Evolutionary conservation across 441 rosid genomes (phyloP).

Genomic region (Syzygium malaccense): DNA sequence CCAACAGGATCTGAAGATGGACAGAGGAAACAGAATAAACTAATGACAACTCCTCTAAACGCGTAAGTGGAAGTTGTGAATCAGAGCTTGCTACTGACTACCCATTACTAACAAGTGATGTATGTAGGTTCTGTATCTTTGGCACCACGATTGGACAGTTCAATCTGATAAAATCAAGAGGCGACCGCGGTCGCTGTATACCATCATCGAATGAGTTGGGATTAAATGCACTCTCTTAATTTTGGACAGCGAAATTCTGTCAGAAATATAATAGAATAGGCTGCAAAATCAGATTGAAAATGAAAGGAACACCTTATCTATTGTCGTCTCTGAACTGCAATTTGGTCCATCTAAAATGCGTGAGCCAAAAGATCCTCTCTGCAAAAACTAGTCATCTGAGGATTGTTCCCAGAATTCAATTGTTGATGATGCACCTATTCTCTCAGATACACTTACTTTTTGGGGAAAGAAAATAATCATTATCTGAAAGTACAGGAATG

Average conservation of each 20-base stretch:
- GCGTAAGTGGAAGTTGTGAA: too few relatives aligned
- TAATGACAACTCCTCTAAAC: too few relatives aligned
- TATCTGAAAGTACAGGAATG: background rate
- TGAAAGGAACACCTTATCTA: background rate
- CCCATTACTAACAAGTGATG: background rate
- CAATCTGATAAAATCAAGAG: background rate
- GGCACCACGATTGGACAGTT: background rate
- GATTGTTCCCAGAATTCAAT: background rate
- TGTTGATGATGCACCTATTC: background rate
- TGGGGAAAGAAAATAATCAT: too few relatives aligned
- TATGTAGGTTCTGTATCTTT: background rate
- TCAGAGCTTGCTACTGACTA: too few relatives aligned
- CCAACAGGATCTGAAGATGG: too few relatives aligned
- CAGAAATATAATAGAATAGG: background rate
- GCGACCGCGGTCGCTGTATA: background rate
- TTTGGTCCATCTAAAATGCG: background rate
- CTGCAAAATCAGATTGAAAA: background rate
- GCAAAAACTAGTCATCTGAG: background rate
- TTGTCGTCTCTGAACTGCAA: background rate
- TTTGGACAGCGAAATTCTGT: background rate
- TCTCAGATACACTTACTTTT: background rate
- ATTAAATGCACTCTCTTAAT: background rate
- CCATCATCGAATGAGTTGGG: background rate
- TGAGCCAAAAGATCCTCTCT: background rate
- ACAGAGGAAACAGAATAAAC: too few relatives aligned